Evolutionary conservation across 306 rosid genomes (phyloP), one percentile per base, ranked within the genome.

Genomic region (Rubus idaeus): DNA sequence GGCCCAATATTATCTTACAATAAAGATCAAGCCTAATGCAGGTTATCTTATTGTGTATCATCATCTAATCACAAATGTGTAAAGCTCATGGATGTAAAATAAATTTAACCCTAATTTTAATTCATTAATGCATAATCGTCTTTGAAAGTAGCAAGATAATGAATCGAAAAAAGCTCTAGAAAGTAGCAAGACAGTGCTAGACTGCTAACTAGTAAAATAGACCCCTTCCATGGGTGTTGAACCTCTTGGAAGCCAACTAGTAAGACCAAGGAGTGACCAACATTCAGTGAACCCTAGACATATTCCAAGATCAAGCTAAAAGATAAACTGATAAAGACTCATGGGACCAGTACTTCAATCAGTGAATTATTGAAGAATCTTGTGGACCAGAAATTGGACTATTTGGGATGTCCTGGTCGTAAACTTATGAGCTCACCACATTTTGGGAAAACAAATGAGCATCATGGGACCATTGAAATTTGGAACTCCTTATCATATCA

Each of bases 291-390:
- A 10, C 63, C 16, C 10, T 12, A 26, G 5, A 61, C 66, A 61
- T 61, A 53, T 56, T 20, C 23, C 35, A 56, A 6, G 26, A n/a
- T 56, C 62, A 56, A 9, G 13, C 62, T 20, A 56, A 8, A 56
- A 20, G 62, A 56, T 20, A n/a, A n/a, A n/a, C n/a, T n/a, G n/a
- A n/a, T n/a, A 20, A 56, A 57, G 66, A 61, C 41, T 17, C 5
- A 13, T 3, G 13, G 70, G 70, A 65, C 70, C 70, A 39, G 23
- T 20, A 65, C 26, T 5, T 71, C 21, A 14, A 21, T 21, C 55
- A 6, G 5, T 21, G 68, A 73, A 42, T 73, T 73, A 57, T 73
- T 73, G 42, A 57, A 35, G 40, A 55, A 55, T 4, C 17, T 57
- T 42, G 68, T 44, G 77, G 77, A 42, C 77, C 41, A 57, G 60